Base-by-base conservation (phyloP, 2,329 filamentous ascomycete genomes). In the Lasiodiplodia hormozganensis region DNA sequence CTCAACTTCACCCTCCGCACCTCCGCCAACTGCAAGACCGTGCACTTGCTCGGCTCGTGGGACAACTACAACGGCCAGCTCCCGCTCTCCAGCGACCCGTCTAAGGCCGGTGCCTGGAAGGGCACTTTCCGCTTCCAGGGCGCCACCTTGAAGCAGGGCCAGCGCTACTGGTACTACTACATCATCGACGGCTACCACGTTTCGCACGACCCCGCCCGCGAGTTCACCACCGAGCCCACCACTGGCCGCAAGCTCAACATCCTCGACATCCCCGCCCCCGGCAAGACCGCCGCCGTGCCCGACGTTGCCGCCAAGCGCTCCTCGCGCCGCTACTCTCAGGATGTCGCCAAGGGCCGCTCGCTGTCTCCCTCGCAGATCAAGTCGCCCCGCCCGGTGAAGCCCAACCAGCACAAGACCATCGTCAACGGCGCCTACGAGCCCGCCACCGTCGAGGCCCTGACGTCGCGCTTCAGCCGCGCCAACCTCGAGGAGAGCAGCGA, bases 91-190 rank as follows among this genome's bases (percentile, higher is more conserved):
- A 94, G 94, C 85, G 93, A 97, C 78, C 88, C 91, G 60, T 90
- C 90, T 83, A 97, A 97, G 86, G 89, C 91, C 68, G 94, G 94
- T 79, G 92, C 92, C 75, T 98, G 95, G 94, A 92, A 94, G 81
- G 96, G 95, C 78, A 96, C 93, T 77, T 97, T 99, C 87, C 91
- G 93, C 84, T 97, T 99, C 85, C 92, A 96, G 84, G 91, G 91
- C 79, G 84, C 89, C 71, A 95, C 93, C 70, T 88, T 98, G 76
- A 90, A 95, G 85, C 86, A 93, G 76, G 94, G 95, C 80, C 90
- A 93, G 80, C 91, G 95, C 80, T 98, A 98, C 89, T 99, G 96
- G 96, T 99, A 98, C 90, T 99, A 99, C 89, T 99, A 97, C 88
- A 97, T 98, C 89, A 96, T 98, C 82, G 96, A 99, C 82, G 96